These are phyloP conservation scores for Pythium coloratum DNA, from an alignment of 352 stramenopile genomes.

Conservation along the genomic window DNA sequence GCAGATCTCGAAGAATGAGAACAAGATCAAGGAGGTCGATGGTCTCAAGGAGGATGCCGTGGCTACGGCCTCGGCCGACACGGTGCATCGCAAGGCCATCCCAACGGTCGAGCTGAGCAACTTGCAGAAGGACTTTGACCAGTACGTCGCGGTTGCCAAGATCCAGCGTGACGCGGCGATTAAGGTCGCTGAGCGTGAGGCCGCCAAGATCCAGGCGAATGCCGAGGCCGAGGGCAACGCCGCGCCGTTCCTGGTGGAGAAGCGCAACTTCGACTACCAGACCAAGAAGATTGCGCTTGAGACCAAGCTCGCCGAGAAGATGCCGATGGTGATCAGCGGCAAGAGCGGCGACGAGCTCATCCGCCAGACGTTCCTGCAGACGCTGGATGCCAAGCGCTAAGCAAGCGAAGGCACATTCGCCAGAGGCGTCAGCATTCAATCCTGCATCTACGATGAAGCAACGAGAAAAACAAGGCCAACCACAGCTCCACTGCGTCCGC, in stretches of 20 bases:
- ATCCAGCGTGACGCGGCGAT: conserved; percentile 64
- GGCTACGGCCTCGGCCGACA: conserved; percentile 47
- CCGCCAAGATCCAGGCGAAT: conserved; percentile 48
- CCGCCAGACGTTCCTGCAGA: conserved; percentile 56
- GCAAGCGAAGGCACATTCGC: background rate
- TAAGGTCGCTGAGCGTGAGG: conserved; percentile 64
- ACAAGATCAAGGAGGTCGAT: conserved; percentile 71
- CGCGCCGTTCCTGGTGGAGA: conserved; percentile 60
- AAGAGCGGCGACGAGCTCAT: conserved; percentile 86
- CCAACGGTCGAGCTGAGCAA: conserved; percentile 59
- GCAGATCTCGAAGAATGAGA: conserved; percentile 48
- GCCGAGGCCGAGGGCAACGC: conserved; percentile 66
- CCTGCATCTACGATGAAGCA: background rate
- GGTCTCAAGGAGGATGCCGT: conserved; percentile 70
- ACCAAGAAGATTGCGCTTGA: conserved; percentile 71
- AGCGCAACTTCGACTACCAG: conserved; percentile 78
- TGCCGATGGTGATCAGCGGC: conserved; percentile 80
- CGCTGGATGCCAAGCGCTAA: conserved; percentile 32
- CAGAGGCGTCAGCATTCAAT: background rate
- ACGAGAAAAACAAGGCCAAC: background rate
- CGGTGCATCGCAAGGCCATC: conserved; percentile 59
- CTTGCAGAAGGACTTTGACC: conserved; percentile 58
- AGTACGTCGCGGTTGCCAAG: conserved; percentile 66
- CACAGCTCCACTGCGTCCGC: background rate
- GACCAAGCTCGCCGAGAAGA: conserved; percentile 46